Conservation (phyloP, 1,284 basidiomycete species). For the Melampsora americana region DNA sequence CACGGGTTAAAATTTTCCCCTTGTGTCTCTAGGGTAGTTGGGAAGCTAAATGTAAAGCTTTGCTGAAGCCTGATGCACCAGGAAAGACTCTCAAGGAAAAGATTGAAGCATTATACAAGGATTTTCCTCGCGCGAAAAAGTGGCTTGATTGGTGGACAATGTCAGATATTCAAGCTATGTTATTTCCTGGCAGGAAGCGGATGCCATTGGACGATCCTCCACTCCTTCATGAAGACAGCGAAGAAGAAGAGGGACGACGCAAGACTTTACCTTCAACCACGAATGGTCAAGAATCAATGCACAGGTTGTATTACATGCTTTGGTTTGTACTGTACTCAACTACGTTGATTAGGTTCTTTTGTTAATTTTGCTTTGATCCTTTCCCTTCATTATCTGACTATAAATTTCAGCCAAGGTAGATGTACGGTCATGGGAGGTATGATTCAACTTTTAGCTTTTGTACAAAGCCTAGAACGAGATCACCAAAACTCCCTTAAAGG, state of each 20-base stretch:
- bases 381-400: no score
- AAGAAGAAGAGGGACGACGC: background rate
- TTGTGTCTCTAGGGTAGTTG: background rate
- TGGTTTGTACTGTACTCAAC: no score
- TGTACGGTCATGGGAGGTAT: no score
- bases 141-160: slow-evolving; percentile 18
- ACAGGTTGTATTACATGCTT: background rate
- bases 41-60: background rate
- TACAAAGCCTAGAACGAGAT: no score
- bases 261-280: slow-evolving; percentile 2
- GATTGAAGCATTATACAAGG: background rate
- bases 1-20: background rate
- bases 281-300: background rate
- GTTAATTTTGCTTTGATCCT: no score
- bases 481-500: no score
- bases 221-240: background rate
- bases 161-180: background rate
- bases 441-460: no score
- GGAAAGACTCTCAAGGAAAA: no score
- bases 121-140: background rate
- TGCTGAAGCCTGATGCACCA: background rate
- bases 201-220: no score
- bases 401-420: no score
- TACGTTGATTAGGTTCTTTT: no score
- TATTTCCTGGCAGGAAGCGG: no score